Conservation (phyloP, 2,329 filamentous ascomycete species). For the Trichothecium roseum region DNA sequence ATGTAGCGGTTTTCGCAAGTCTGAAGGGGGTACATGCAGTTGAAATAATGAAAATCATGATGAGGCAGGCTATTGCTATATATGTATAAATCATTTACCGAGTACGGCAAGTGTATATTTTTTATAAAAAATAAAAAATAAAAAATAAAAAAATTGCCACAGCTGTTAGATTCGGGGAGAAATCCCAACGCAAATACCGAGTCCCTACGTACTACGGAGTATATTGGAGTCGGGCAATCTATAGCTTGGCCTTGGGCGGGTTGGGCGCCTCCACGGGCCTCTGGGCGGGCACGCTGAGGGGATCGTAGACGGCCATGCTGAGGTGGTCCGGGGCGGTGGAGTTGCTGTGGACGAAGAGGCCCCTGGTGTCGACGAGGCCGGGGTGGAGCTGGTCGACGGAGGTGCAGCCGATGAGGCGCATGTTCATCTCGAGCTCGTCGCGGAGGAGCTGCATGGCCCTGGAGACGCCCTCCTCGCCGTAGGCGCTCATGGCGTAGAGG, state of each 20-base stretch:
- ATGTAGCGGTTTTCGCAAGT: too few species aligned
- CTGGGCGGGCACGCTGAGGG: constrained; percentile 40
- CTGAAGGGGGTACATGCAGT: constrained; percentile 2
- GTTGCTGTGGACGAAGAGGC: constrained; percentile 45
- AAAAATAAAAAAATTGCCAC: neutral
- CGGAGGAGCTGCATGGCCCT: constrained; percentile 85
- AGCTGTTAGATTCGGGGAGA: too few species aligned
- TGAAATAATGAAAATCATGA: too few species aligned
- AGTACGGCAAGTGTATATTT: neutral
- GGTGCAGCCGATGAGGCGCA: constrained; percentile 80
- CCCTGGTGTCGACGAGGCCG: constrained; percentile 67
- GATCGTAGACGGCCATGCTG: constrained; percentile 40
- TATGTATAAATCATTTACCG: constrained; percentile 1
- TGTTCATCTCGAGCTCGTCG: constrained; percentile 99
- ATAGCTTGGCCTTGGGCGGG: constrained; percentile 36
- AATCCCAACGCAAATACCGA: too few species aligned
- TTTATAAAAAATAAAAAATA: neutral
- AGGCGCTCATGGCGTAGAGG: constrained; percentile 90
- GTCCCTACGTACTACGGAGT: too few species aligned
- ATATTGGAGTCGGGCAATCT: too few species aligned
- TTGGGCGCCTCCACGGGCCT: constrained; percentile 19
- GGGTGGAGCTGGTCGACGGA: constrained; percentile 70
- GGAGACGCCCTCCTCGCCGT: constrained; percentile 79
- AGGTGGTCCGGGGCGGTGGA: constrained; percentile 39
- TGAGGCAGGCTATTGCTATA: too few species aligned